These are phyloP conservation scores for Apiotrichum brassicae DNA, from an alignment of 1,284 basidiomycete genomes.

Conservation along the genomic window DNA sequence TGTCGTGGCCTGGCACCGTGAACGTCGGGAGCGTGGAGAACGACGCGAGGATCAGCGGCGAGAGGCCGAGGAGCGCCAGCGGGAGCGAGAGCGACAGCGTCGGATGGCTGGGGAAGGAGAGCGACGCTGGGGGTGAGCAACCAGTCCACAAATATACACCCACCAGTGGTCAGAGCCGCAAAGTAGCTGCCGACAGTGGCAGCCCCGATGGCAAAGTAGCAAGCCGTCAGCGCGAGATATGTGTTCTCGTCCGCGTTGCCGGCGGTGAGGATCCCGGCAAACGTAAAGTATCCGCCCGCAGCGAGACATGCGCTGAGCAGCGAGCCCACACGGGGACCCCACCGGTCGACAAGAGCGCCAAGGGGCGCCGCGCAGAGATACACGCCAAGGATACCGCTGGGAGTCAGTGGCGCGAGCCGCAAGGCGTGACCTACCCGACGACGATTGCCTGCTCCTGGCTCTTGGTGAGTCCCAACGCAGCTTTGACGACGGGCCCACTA, in stretches of 20 bases:
- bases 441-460: slow-evolving; percentile 44
- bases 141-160: slow-evolving; percentile 1
- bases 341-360: slow-evolving; percentile 40
- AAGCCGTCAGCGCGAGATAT: slow-evolving; percentile 31
- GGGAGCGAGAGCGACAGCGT: slow-evolving; percentile 45
- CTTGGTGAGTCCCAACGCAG: slow-evolving; percentile 28
- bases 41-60: slow-evolving; percentile 40
- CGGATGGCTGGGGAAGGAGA: slow-evolving; percentile 44
- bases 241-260: slow-evolving; percentile 6
- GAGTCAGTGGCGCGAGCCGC: neutral
- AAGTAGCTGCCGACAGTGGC: slow-evolving; percentile 46
- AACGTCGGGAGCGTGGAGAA: slow-evolving; percentile 36
- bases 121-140: slow-evolving; percentile 27
- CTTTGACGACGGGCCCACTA: slow-evolving; percentile 41
- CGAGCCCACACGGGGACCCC: slow-evolving; percentile 42
- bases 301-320: slow-evolving; percentile 36
- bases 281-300: slow-evolving; percentile 39
- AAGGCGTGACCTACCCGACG: slow-evolving; percentile 31
- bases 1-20: slow-evolving; percentile 10
- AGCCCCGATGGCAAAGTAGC: slow-evolving; percentile 43
- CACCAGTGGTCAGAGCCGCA: slow-evolving; percentile 41
- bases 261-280: slow-evolving; percentile 28
- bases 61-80: slow-evolving; percentile 42
- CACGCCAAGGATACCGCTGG: slow-evolving; percentile 45
- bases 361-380: slow-evolving; percentile 46